Base-by-base conservation (phyloP, 768 basidiomycete genomes). In the Suillus brevipes region DNA sequence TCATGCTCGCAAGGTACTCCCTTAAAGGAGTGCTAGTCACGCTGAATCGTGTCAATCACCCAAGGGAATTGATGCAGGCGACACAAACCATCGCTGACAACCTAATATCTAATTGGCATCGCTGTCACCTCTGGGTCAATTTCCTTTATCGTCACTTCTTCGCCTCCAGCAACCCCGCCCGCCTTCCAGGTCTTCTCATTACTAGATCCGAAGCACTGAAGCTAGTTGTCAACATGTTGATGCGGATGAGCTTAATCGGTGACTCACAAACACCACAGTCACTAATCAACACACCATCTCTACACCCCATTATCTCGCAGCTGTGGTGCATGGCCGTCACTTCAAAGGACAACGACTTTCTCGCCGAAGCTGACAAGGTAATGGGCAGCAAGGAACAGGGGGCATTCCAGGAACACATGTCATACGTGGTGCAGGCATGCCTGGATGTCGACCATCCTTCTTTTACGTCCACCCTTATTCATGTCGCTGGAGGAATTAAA, bases 341-440 rank as follows among this genome's bases (percentile, higher is more conserved):
- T 25, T 59, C 58, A 20, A 59, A 59, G 58, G 58, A 59, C 18
- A 42, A 59, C 2, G 58, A 42, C 40, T 59, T 59, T 59, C 58
- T 59, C 10, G 12, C 36, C 4, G 58, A 59, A 38, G 58, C 58
- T 59, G 58, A 59, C 18, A 59, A 59, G 58, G 58, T 59, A 20
- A 59, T 59, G 58, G 58, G 58, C 12, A 59, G 58, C 40, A 18
- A 59, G 58, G 58, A 59, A 12, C 40, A 42, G 12, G 58, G 58
- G 16, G 58, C 58, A 20, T 59, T 59, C 58, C 58, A 59, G 40
- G 58, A 59, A 40, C 58, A 59, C 58, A 59, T 59, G 58, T 59
- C 58, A 59, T 59, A 59, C 25, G 40, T 59, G 40, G 58, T 59
- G 40, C 58, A 59, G 40, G 28, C 58, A 59, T 59, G 58, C 25